A percentile compares a stretch with the other conserved stretches of the same genome.
phyloP scores from a whole-genome alignment of 31 red algal genomes.

The Odonthalia washingtoniensis region DNA sequence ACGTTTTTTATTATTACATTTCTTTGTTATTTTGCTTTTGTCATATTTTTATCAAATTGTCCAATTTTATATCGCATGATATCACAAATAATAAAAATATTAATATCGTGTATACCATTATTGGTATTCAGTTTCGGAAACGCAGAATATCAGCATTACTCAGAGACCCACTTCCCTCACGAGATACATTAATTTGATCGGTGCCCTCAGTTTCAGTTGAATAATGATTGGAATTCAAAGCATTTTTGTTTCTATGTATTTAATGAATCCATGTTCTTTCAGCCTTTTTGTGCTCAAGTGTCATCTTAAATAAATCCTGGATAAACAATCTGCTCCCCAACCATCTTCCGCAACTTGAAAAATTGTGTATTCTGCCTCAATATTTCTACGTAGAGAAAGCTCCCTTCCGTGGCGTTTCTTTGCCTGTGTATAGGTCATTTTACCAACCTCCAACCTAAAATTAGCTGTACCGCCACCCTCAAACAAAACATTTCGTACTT shows the following conservation, averaged over 20 bases:
- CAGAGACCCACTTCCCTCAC: too few relatives aligned
- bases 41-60: too few relatives aligned
- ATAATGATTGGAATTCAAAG: too few relatives aligned
- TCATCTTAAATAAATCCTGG: not conserved
- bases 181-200: too few relatives aligned
- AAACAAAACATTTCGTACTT: constrained; percentile 4
- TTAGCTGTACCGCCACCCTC: not conserved
- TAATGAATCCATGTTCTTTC: constrained; percentile 16
- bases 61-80: too few relatives aligned
- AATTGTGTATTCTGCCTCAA: constrained; percentile 8
- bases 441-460: not conserved
- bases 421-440: not conserved
- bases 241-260: not conserved
- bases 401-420: not conserved
- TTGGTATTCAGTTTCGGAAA: too few relatives aligned
- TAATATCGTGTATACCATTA: too few relatives aligned
- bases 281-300: not conserved
- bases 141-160: too few relatives aligned
- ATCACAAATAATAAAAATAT: too few relatives aligned
- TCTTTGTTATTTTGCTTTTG: too few relatives aligned
- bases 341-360: constrained; percentile 20
- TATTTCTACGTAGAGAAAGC: not conserved
- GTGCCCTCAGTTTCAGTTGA: too few relatives aligned
- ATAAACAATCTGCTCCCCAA: constrained; percentile 3
- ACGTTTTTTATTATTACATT: too few relatives aligned